A percentile compares a stretch with the other conserved stretches of the same genome.
These are phyloP conservation scores for Fomitiporia mediterranea DNA, from an alignment of 1,284 basidiomycete genomes.

Conservation along the genomic window DNA sequence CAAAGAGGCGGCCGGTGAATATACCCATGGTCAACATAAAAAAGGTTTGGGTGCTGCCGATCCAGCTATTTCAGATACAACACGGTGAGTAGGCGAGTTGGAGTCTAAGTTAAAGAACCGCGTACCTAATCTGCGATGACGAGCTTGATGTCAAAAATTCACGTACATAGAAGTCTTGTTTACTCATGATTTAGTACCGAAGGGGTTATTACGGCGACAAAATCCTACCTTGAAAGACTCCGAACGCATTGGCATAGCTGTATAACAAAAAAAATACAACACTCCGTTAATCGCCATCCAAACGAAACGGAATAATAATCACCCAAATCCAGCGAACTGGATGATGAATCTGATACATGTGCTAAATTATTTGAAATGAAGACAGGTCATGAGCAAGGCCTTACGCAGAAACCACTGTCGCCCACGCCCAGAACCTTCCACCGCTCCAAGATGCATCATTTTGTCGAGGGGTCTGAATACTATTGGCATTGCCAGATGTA, in stretches of 20 bases:
- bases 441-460: neutral
- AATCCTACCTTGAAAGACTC: constrained; percentile 13
- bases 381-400: neutral
- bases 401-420: constrained; percentile 14
- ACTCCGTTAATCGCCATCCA: neutral
- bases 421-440: constrained; percentile 14
- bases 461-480: no score
- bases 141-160: constrained; percentile 9
- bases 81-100: no score
- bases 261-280: neutral
- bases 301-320: neutral
- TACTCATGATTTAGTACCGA: neutral
- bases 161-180: constrained; percentile 20
- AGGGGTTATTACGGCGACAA: neutral
- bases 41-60: constrained; percentile 17
- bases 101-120: neutral
- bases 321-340: constrained; percentile 17
- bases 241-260: constrained; percentile 15
- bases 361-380: neutral
- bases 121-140: constrained; percentile 18
- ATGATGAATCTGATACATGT: constrained; percentile 9
- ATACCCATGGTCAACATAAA: constrained; percentile 15
- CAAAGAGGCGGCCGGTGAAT: constrained; percentile 16
- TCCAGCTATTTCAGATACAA: no score
- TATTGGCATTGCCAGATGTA: no score